Evolutionary conservation across 31 red algal species (phyloP).

Genomic region (Asparagopsis taxiformis): DNA sequence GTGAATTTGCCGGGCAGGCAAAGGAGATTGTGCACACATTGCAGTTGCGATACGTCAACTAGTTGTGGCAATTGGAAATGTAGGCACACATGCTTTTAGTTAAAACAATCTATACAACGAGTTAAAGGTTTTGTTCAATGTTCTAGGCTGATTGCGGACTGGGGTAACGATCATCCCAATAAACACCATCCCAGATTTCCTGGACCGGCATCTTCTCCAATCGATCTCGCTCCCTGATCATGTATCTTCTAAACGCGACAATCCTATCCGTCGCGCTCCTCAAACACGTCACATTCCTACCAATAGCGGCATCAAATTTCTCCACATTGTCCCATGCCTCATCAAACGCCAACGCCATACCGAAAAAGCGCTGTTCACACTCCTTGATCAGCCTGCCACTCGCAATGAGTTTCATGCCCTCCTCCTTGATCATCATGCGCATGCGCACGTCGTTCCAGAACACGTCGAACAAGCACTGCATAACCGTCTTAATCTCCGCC

Average conservation of each 20-base stretch:
- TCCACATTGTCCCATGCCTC: constrained; percentile 54
- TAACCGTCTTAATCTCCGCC: constrained; percentile 40
- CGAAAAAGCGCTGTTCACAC: constrained; percentile 84
- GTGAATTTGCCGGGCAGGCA: constrained; percentile 72
- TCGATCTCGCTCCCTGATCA: constrained; percentile 17
- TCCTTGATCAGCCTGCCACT: constrained; percentile 80
- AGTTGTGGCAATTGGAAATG: too few species aligned
- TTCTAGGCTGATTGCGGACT: constrained; percentile 12
- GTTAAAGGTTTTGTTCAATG: too few species aligned
- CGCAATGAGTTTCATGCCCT: constrained; percentile 49
- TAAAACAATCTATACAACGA: too few species aligned
- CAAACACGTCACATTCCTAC: constrained; percentile 44
- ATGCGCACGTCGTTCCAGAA: constrained; percentile 75
- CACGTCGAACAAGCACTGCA: constrained; percentile 76
- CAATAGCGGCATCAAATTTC: constrained; percentile 35
- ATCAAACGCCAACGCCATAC: constrained; percentile 70
- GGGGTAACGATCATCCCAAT: constrained; percentile 37
- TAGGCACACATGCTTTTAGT: too few species aligned
- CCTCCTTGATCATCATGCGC: constrained; percentile 69
- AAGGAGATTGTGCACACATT: constrained; percentile 96
- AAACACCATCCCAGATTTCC: constrained; percentile 45
- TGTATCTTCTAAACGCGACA: constrained; percentile 37
- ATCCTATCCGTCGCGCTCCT: constrained; percentile 6
- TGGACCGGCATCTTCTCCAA: constrained; percentile 26
- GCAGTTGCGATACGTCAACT: constrained; percentile 77